Conservation (phyloP, 2,329 filamentous ascomycete species). For the Colletotrichum lini region DNA sequence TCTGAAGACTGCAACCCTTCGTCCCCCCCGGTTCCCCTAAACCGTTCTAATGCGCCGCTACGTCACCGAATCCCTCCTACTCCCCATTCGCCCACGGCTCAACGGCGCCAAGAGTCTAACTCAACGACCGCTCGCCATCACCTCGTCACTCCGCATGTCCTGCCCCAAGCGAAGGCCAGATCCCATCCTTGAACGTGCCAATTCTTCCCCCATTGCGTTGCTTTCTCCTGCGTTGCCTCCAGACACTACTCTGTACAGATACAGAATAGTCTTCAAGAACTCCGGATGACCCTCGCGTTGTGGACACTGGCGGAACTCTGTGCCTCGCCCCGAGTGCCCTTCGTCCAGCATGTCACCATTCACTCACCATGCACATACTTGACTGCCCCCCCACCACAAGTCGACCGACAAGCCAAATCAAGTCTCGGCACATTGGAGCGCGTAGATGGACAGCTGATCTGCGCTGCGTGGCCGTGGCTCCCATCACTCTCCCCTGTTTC, state of each 20-base stretch:
- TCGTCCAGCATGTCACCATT: slow-evolving; percentile 23
- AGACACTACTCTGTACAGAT: no score
- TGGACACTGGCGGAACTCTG: not conserved
- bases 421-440: slow-evolving; percentile 24
- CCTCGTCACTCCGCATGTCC: slow-evolving; percentile 36
- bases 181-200: slow-evolving; percentile 23
- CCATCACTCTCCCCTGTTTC: not conserved
- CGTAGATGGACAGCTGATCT: slow-evolving; percentile 11
- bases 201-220: slow-evolving; percentile 21
- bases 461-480: slow-evolving; percentile 4
- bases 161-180: not conserved
- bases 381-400: not conserved
- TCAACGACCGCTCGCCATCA: slow-evolving; percentile 38
- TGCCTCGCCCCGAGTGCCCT: not conserved
- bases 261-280: not conserved
- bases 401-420: not conserved
- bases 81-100: slow-evolving; percentile 27
- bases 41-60: slow-evolving; percentile 25
- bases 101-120: slow-evolving; percentile 39
- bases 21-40: slow-evolving; percentile 2
- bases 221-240: not conserved
- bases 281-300: not conserved
- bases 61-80: slow-evolving; percentile 24
- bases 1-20: not conserved
- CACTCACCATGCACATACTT: no score